Conservation (phyloP, 345 rosid genomes). For the Kandelia obovata region DNA sequence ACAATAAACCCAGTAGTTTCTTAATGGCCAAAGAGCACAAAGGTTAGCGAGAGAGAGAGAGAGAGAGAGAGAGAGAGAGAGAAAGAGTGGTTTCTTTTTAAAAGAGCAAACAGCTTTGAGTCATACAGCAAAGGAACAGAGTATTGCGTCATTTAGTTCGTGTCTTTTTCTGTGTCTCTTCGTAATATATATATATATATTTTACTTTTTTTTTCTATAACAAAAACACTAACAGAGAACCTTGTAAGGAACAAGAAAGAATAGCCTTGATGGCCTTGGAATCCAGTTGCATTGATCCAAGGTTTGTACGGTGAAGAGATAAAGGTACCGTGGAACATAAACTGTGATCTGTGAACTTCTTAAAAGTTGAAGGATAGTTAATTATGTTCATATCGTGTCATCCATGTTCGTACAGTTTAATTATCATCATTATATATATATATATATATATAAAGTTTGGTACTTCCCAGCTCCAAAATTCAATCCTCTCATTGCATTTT, state of each 20-base stretch:
- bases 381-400: neutral
- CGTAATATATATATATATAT: too few species aligned
- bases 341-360: too few species aligned
- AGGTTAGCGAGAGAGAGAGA: neutral
- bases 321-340: too few species aligned
- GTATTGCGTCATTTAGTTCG: too few species aligned
- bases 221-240: neutral
- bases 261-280: too few species aligned
- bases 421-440: too few species aligned
- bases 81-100: neutral
- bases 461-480: too few species aligned
- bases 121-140: neutral
- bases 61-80: neutral
- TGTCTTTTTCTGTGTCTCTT: too few species aligned
- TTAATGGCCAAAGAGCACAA: neutral
- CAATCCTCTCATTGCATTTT: too few species aligned
- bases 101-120: neutral
- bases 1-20: neutral
- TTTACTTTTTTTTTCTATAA: neutral
- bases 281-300: too few species aligned
- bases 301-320: neutral
- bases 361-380: constrained; percentile 8
- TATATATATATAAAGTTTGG: too few species aligned
- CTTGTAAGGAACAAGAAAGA: too few species aligned
- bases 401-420: neutral